Conservation (phyloP, 1,284 basidiomycete genomes). For the Phlebopus sp. region DNA sequence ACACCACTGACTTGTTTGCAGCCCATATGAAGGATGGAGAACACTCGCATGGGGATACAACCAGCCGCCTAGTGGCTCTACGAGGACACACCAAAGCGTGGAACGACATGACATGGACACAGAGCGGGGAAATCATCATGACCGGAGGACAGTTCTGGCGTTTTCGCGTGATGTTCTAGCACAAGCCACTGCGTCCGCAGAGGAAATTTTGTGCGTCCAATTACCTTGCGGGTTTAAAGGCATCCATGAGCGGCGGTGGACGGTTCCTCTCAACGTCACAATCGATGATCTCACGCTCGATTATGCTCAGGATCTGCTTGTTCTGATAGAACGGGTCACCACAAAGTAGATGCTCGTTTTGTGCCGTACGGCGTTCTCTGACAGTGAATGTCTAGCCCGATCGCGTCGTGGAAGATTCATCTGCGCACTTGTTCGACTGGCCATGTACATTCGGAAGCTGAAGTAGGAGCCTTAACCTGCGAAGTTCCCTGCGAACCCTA, state of each 20-base stretch:
- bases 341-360: conserved; percentile 16
- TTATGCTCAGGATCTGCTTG: conserved; percentile 55
- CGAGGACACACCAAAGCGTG: conserved; percentile 43
- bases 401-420: conserved; percentile 22
- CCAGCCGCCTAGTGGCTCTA: conserved; percentile 40
- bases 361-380: neutral
- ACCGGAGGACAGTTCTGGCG: conserved; percentile 43
- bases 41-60: conserved; percentile 23
- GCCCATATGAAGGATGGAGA: conserved; percentile 46
- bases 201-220: conserved; percentile 38
- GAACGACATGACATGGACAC: conserved; percentile 41
- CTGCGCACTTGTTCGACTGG: conserved; percentile 26
- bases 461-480: conserved; percentile 14
- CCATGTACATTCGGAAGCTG: conserved; percentile 20
- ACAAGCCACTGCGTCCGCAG: conserved; percentile 31
- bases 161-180: conserved; percentile 58
- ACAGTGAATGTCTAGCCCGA: conserved; percentile 16
- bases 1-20: conserved; percentile 42
- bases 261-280: conserved; percentile 37
- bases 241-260: conserved; percentile 50
- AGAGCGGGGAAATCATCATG: conserved; percentile 38
- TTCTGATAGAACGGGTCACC: conserved; percentile 41
- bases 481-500: neutral
- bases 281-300: conserved; percentile 64
- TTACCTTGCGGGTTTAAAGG: conserved; percentile 49